Evolutionary conservation across 371 early-diverging fungal genomes (phyloP).

Genomic region (Umbelopsis sp.): DNA sequence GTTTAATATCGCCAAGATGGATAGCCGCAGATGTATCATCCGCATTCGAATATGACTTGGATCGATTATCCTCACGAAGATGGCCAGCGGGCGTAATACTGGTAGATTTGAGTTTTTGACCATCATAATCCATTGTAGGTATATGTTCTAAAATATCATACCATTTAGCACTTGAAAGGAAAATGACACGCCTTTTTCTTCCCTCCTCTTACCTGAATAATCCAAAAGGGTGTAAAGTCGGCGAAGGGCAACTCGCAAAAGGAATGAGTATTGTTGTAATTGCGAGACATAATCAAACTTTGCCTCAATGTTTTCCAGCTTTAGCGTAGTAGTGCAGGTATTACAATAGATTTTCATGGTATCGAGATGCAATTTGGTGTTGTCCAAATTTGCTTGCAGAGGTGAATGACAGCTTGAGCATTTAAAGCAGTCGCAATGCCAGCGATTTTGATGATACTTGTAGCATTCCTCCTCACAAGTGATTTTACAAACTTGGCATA

Average conservation of each 20-base stretch:
- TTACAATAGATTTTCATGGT: constrained; percentile 51
- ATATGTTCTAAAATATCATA: neutral
- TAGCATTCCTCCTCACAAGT: constrained; percentile 91
- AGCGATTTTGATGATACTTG: constrained; percentile 64
- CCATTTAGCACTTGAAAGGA: neutral
- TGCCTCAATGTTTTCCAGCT: constrained; percentile 28
- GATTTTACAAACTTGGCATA: constrained; percentile 77
- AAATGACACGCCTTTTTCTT: too few relatives aligned
- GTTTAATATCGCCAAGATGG: constrained; percentile 41
- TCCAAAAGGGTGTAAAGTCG: constrained; percentile 68
- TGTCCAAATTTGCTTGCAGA: constrained; percentile 55
- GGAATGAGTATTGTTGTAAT: constrained; percentile 81
- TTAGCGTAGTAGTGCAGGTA: constrained; percentile 35
- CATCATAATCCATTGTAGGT: constrained; percentile 6
- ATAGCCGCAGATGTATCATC: constrained; percentile 35
- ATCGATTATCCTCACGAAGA: constrained; percentile 4
- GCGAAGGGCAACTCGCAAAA: constrained; percentile 76
- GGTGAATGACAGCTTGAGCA: constrained; percentile 70
- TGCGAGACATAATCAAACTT: constrained; percentile 69
- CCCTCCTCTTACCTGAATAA: constrained; percentile 37
- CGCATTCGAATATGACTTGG: constrained; percentile 21
- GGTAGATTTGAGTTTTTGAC: neutral
- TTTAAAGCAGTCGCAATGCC: constrained; percentile 83
- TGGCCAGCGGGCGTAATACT: constrained; percentile 4
- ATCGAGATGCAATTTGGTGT: constrained; percentile 49